These are phyloP conservation scores for Linderniella brevidens DNA, from an alignment of 257 asterid species.

Conservation along the genomic window DNA sequence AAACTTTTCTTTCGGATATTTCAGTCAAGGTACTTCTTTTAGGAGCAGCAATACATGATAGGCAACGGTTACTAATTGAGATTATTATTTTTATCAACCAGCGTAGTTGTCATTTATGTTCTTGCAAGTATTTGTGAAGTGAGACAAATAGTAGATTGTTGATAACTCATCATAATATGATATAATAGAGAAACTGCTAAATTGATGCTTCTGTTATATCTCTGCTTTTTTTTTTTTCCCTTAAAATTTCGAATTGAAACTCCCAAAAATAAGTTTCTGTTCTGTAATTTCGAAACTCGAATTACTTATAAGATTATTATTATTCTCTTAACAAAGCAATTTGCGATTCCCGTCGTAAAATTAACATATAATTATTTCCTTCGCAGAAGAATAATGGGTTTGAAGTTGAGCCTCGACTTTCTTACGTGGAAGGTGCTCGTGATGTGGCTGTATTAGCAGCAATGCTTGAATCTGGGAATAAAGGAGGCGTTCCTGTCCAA, in stretches of 20 bases:
- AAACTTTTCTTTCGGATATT: constrained; percentile 57
- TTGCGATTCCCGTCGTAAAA: too few species aligned
- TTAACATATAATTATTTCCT: too few species aligned
- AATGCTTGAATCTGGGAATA: constrained; percentile 80
- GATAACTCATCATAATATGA: neutral
- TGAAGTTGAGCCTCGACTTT: constrained; percentile 50
- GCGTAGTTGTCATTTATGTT: neutral
- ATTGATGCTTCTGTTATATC: too few species aligned
- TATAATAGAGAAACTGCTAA: neutral
- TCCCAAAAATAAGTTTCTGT: too few species aligned
- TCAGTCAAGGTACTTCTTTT: constrained; percentile 10
- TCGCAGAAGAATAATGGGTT: constrained; percentile 38
- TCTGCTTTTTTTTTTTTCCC: too few species aligned
- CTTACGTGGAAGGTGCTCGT: constrained; percentile 63
- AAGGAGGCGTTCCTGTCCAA: constrained; percentile 41
- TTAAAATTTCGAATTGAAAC: too few species aligned
- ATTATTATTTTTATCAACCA: neutral
- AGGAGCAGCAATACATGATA: neutral
- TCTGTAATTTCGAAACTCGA: too few species aligned
- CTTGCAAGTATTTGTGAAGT: neutral
- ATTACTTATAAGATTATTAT: too few species aligned
- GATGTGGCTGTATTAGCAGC: constrained; percentile 84
- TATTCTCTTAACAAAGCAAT: too few species aligned
- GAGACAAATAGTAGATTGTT: neutral
- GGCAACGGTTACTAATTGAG: constrained; percentile 42